phyloP scores from a whole-genome alignment of 139 green algal genomes.

The Deuterostichococcus epilithicus region DNA sequence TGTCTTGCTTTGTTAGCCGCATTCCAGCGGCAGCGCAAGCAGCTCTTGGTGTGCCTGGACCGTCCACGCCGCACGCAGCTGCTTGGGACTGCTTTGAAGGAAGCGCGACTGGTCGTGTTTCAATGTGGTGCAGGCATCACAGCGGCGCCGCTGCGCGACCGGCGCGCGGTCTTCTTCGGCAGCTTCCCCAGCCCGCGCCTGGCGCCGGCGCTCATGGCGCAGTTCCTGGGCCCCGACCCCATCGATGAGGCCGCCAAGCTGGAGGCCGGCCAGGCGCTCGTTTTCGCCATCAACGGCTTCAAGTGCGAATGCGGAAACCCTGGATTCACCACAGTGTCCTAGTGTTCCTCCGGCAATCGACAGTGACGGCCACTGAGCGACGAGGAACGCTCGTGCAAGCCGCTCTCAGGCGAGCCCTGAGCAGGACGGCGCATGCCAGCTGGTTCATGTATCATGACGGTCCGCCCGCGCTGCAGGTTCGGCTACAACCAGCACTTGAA shows the following conservation, averaged over 20 bases:
- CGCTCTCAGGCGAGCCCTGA: neutral
- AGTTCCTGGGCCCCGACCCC: neutral
- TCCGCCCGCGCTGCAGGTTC: neutral
- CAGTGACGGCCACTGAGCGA: too few relatives aligned
- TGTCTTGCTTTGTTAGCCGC: too few relatives aligned
- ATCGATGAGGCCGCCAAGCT: neutral
- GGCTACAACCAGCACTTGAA: neutral
- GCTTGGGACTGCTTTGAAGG: too few relatives aligned
- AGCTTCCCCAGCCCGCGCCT: neutral
- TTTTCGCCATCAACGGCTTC: neutral
- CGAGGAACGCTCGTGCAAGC: too few relatives aligned
- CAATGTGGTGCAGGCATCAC: neutral
- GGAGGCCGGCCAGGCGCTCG: neutral
- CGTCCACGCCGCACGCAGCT: too few relatives aligned
- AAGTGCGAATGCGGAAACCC: neutral
- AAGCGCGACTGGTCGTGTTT: neutral
- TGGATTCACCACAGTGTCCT: neutral
- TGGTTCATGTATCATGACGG: too few relatives aligned
- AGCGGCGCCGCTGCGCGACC: neutral
- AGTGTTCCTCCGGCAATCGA: too few relatives aligned
- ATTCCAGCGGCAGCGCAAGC: too few relatives aligned
- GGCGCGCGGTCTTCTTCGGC: neutral
- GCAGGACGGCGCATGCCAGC: neutral
- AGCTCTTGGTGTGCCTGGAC: too few relatives aligned
- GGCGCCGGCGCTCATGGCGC: neutral